Evolutionary conservation across 306 rosid species (phyloP), one percentile per base, ranked within the genome.

Genomic region (Psophocarpus tetragonolobus): DNA sequence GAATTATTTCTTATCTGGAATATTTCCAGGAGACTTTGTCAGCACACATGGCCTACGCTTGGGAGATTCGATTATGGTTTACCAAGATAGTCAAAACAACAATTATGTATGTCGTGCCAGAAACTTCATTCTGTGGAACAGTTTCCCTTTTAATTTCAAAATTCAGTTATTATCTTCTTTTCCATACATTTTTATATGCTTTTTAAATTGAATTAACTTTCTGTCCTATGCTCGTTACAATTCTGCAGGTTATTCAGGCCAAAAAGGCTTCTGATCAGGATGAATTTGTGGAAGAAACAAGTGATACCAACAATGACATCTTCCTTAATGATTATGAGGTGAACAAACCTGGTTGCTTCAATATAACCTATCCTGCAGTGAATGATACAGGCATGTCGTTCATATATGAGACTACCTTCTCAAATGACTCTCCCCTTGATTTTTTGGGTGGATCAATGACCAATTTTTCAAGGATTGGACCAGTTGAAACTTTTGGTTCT

Each of bases 391-490:
- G 81, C 73, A 81, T 89, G 90, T 90, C 97, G 0, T 94, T 92
- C 60, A 85, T 94, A 71, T 94, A 94, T 32, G 98, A 94, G 64
- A 90, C 94, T 3, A 89, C 83, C 60, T 74, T 88, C 77, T 90
- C 93, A 62, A 85, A 92, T 27, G 97, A 92, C 64, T 88, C 93
- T 0, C 90, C 91, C 23, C 87, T 94, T 51, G 98, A 94, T 68
- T 94, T 94, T 73, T 78, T 88, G 91, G 92, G 92, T 36, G 95
- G 96, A 78, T 88, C 97, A 13, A 80, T 87, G 91, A 91, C 91
- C 63, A 91, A 81, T 78, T 88, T 83, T 51, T 83, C 97, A 30
- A 94, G 87, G 73, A 84, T 85, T 57, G 92, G 90, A 60, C 79
- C 85, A 64, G 78, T 82, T 54, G 98, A 90, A 65, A 86, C 83